Evolutionary conservation across 805 yeast species (phyloP), one percentile per base, ranked within the genome.

Genomic region (Scheffersomyces amazonensis): DNA sequence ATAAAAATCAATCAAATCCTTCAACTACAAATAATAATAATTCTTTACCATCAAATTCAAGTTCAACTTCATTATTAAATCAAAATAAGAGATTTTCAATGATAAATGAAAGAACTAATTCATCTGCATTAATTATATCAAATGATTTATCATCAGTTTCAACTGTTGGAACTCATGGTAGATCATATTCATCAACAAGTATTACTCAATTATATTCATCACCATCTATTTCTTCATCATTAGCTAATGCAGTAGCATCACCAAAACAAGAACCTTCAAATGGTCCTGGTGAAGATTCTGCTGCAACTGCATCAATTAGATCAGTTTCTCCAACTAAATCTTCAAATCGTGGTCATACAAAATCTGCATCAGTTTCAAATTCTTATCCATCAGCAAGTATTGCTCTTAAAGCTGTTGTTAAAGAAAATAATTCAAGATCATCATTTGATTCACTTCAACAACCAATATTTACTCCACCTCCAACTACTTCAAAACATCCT

Each of bases 331-430:
- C 58, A 12, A 43, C 52, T 11, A 54, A 52, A 18, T 44, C 37
- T 29, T 25, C 41, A n/a, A n/a, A n/a, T n/a, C 25, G 31, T 2
- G 64, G 66, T 9, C 69, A 62, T 38, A 34, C 57, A 12, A 59
- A 61, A 44, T 48, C 69, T n/a, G 53, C 66, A 5, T 56, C 65
- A 3, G 43, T 58, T 28, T 54, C 66, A 5, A 46, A 55, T 32
- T 54, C 66, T 3, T 63, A 71, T 41, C 67, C 80, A 1, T 66
- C 85, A 2, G 90, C 88, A 3, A 78, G 86, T 25, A 53, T 71
- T 43, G 90, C 84, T 8, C 64, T 84, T 41, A 86, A 83, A 53
- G 89, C 89, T 0, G 84, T 83, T 37, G 88, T 80, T 11, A 78
- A 80, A 43, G 86, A 85, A 7, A 82, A 77, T 31, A 54, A 58